Base-by-base conservation (phyloP, 139 green algal genomes). In the Nannochloris sp. region DNA sequence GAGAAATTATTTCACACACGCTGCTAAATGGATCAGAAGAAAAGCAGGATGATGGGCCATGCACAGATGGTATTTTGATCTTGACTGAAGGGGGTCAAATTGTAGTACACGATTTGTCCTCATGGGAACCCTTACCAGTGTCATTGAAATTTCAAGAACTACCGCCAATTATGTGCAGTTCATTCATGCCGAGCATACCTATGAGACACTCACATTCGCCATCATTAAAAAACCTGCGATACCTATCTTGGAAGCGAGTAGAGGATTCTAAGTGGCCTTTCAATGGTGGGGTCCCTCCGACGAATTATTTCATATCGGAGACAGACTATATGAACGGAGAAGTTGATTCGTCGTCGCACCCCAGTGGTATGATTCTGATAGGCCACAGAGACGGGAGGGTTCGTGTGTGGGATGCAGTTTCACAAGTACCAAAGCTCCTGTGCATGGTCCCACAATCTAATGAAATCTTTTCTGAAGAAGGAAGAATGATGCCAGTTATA, bases 31-130 rank as follows among this genome's bases (percentile, higher is more conserved):
- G 17, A 26, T 26, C n/a, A 53, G 20, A 30, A 30, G 36, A 49
- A 84, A 28, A 14, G 65, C 59, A 65, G 6, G 25, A 67, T 37
- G 82, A 83, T 26, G 46, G 46, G 46, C 46, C 46, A 51, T 40
- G 33, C 33, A 37, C 0, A 40, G 33, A 40, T 40, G 84, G 69
- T 4, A 37, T 91, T 16, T 60, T 92, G 37, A 71, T 85, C 40
- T 70, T 92, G 25, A 82, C 81, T 30, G 84, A 91, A 58, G 80
- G 78, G 23, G 85, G 84, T 0, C 78, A 90, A 61, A 66, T 92
- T 45, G 70, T 85, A 45, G 66, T 87, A 61, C 73, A 89, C 25
- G 69, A 86, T 59, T 63, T 91, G 12, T 2, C 43, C 12, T 68
- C 26, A 2, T 69, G 73, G 44, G 49, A 78, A 49, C 80, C 79